phyloP scores from a whole-genome alignment of 768 basidiomycete genomes.

The Rossbeevera mucosa region DNA sequence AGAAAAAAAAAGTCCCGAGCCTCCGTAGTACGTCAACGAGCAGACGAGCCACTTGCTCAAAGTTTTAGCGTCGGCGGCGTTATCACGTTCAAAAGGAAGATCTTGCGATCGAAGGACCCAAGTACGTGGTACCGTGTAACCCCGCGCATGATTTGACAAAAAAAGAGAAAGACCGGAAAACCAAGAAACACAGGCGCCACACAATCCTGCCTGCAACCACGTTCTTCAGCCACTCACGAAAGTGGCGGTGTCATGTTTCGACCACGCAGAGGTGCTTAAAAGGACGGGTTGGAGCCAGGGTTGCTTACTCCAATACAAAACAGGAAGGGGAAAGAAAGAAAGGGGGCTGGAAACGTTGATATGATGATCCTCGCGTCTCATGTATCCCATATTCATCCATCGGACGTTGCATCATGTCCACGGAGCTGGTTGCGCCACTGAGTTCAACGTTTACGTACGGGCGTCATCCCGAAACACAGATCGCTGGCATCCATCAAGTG shows the following conservation, averaged over 20 bases:
- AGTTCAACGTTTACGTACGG: conserved; percentile 15
- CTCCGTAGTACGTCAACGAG: conserved; percentile 3
- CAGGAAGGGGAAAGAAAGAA: neutral
- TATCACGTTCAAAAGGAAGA: conserved; percentile 1
- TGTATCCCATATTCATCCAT: neutral
- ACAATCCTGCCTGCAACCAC: conserved; percentile 20
- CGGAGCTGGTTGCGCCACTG: conserved; percentile 15
- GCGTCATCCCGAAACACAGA: conserved; percentile 1
- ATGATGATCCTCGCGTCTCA: neutral
- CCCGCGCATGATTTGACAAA: neutral
- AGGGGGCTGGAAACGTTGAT: neutral
- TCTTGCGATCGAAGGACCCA: conserved; percentile 2
- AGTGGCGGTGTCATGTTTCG: conserved; percentile 16
- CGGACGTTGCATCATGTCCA: conserved; percentile 5
- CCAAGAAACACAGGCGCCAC: conserved; percentile 16
- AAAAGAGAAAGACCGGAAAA: neutral
- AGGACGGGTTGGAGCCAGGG: neutral
- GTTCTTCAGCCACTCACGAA: conserved; percentile 15
- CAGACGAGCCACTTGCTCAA: conserved; percentile 1
- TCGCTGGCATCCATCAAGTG: neutral
- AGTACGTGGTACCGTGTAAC: neutral
- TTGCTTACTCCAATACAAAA: neutral
- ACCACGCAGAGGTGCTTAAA: conserved; percentile 1
- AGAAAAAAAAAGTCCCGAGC: neutral
- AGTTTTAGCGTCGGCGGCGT: conserved; percentile 10